These are phyloP conservation scores for Syzygium syzygioides DNA, from an alignment of 441 rosid genomes.

Conservation along the genomic window DNA sequence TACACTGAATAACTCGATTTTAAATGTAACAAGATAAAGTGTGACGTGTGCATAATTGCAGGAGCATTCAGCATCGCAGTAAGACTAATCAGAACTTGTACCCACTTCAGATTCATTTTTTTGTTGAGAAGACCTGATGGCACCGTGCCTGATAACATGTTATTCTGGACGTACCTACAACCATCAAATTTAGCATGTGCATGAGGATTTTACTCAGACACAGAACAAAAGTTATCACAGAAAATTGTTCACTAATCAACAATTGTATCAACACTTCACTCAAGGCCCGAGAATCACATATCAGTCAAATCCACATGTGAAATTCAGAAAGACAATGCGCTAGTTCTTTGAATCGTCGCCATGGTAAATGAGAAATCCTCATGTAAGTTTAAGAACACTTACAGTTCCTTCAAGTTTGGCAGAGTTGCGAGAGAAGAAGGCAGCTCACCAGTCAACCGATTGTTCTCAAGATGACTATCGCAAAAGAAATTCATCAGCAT, in stretches of 20 bases:
- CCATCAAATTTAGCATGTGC: slow-evolving; percentile 14
- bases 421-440: slow-evolving; percentile 64
- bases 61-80: not conserved
- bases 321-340: not conserved
- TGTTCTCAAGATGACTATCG: slow-evolving; percentile 90
- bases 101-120: slow-evolving; percentile 64
- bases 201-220: not conserved
- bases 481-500: slow-evolving; percentile 19
- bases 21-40: not conserved
- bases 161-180: slow-evolving; percentile 83
- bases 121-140: slow-evolving; percentile 54
- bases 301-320: not conserved
- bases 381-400: slow-evolving; percentile 35
- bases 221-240: not conserved
- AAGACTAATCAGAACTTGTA: slow-evolving; percentile 1
- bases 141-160: slow-evolving; percentile 64
- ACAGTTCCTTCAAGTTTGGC: slow-evolving; percentile 87
- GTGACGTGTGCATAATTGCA: not conserved
- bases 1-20: not conserved
- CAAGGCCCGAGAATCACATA: not conserved
- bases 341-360: not conserved
- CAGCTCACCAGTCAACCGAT: slow-evolving; percentile 70
- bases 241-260: not conserved
- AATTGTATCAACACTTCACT: not conserved
- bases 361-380: not conserved